Conservation (phyloP, 129 eudicot genomes). For the Pseudognaphalium luteoalbum region DNA sequence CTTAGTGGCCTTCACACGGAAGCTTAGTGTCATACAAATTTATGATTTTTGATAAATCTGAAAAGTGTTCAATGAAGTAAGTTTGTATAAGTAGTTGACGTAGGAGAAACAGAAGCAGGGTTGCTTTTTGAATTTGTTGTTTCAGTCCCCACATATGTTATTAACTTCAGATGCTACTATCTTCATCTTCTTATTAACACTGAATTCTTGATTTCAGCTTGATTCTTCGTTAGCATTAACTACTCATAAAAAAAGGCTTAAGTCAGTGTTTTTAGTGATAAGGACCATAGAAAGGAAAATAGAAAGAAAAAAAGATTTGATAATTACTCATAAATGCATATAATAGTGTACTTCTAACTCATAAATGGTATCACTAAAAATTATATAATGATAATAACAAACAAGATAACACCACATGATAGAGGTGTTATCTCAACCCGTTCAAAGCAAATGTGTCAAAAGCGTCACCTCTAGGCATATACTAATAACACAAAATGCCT, state of each 20-base stretch:
- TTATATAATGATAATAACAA: too few species aligned
- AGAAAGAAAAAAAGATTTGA: background rate
- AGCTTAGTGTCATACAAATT: too few species aligned
- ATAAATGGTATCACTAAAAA: too few species aligned
- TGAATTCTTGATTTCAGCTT: conserved; percentile 14
- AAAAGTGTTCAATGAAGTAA: conserved; percentile 15
- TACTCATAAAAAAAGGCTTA: conserved; percentile 1
- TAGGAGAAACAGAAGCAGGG: background rate
- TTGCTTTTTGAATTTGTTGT: background rate
- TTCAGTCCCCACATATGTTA: conserved; percentile 23
- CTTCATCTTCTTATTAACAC: conserved; percentile 1
- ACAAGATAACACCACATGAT: too few species aligned
- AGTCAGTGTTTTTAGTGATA: background rate
- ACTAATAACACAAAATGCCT: too few species aligned
- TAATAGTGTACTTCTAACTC: too few species aligned
- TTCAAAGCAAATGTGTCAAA: too few species aligned
- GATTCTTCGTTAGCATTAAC: background rate
- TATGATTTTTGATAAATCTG: conserved; percentile 15
- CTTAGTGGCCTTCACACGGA: too few species aligned
- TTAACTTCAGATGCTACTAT: background rate
- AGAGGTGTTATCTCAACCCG: too few species aligned
- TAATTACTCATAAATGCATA: too few species aligned
- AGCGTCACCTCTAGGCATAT: too few species aligned
- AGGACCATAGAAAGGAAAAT: background rate
- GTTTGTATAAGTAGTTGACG: background rate